Evolutionary conservation across 23 red algal genomes (phyloP), one percentile per base, ranked within the genome.

Genomic region (Pyropia haitanensis): DNA sequence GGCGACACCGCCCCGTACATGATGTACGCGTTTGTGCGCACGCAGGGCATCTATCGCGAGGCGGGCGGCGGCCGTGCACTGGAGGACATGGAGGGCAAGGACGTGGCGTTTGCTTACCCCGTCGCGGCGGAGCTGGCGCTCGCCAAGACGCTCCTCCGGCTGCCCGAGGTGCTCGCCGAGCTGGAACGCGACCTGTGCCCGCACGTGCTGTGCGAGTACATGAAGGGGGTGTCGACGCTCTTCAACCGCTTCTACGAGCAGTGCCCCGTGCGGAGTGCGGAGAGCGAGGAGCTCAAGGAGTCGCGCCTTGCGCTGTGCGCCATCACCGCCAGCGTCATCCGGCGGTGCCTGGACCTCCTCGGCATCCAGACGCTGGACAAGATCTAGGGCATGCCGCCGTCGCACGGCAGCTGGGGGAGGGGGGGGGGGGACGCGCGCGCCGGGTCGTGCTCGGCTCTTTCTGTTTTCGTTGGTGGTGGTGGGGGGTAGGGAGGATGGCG

Each of bases 221-320:
- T 98, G 60, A 83, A 77, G 17, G 83, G 64, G 53, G 51, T 98
- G 44, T 77, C 86, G 18, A 54, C 65, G 19, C 33, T 71, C 28
- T 98, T 98, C 48, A 98, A 98, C 63, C 80, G 86, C 24, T 98
- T 98, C 72, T 98, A 98, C 83, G 94, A 98, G 58, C 65, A 88
- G 48, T 98, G 94, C 65, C 81, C 86, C 8, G 87, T 98, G 27
- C 53, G 83, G 16, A 65, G 78, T 23, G 94, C 94, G 3, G 73
- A 82, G 24, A 51, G 76, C 23, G 80, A 86, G 24, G 69, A 76
- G 20, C 13, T 87, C 50, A 75, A 76, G 64, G 53, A 71, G 17
- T 82, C 73, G 58, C 68, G 94, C 26, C 67, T 98, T 12, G 94
- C 94, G 58, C 66, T 98, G 56, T 91, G 86, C 58, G 78, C 68